phyloP scores from a whole-genome alignment of 495 filamentous ascomycete species.

The Aspergillus nidulans region DNA sequence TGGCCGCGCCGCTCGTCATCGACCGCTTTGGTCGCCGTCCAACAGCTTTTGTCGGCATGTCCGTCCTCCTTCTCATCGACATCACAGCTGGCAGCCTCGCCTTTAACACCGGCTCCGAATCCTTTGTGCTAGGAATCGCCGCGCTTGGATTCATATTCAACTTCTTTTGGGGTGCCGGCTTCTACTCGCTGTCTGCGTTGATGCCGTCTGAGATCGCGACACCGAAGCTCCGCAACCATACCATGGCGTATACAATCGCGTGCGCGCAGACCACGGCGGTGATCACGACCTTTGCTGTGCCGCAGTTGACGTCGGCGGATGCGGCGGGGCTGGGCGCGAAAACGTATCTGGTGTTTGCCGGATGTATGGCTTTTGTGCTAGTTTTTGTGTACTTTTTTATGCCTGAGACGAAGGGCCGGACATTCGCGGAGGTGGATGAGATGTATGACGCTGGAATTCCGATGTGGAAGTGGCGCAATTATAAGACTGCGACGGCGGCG shows the following conservation, averaged over 20 bases:
- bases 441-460: slow-evolving; percentile 50
- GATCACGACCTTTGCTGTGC: slow-evolving; percentile 31
- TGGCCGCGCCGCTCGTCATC: slow-evolving; percentile 34
- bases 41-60: slow-evolving; percentile 31
- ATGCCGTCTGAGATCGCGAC: slow-evolving; percentile 40
- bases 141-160: slow-evolving; percentile 32
- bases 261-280: slow-evolving; percentile 35
- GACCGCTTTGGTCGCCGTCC: slow-evolving; percentile 34
- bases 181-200: slow-evolving; percentile 32
- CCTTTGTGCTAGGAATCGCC: slow-evolving; percentile 23
- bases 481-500: slow-evolving; percentile 19
- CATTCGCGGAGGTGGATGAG: slow-evolving; percentile 50
- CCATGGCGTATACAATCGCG: slow-evolving; percentile 39
- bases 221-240: slow-evolving; percentile 37
- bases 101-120: slow-evolving; percentile 1
- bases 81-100: slow-evolving; percentile 27
- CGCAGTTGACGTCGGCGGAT: slow-evolving; percentile 37
- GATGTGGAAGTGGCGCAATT: slow-evolving; percentile 35
- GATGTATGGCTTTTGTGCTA: slow-evolving; percentile 37
- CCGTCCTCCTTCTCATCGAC: slow-evolving; percentile 24
- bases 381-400: slow-evolving; percentile 48
- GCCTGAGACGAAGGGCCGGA: slow-evolving; percentile 49
- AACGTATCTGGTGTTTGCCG: slow-evolving; percentile 35
- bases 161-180: slow-evolving; percentile 28
- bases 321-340: slow-evolving; percentile 36